phyloP scores from a whole-genome alignment of 768 basidiomycete species.

The Leucosporidium yakuticum region DNA sequence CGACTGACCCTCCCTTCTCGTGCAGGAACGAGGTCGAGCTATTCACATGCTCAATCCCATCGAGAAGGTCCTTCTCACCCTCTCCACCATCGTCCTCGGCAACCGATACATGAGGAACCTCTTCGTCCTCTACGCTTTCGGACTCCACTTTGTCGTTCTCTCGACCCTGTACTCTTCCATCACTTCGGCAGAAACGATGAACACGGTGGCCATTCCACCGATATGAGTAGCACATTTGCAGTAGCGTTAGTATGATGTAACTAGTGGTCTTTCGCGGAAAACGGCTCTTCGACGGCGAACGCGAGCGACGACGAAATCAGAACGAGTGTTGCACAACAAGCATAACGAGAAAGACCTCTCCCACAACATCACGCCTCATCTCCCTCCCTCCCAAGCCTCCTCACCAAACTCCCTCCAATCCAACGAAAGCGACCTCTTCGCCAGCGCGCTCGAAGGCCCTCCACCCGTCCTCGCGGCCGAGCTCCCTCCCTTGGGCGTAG shows the following conservation, averaged over 20 bases:
- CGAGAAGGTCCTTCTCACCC: constrained; percentile 75
- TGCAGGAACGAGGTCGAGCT: constrained; percentile 87
- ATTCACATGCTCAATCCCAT: constrained; percentile 85
- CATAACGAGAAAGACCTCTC: no score
- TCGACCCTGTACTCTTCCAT: constrained; percentile 21
- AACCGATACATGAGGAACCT: constrained; percentile 82
- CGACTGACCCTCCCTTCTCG: not conserved
- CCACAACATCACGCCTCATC: no score
- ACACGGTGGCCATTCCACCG: not conserved
- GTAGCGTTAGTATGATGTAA: no score
- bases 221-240: no score
- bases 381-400: no score
- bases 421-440: not conserved
- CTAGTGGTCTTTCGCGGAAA: no score
- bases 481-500: no score
- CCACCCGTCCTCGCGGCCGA: not conserved
- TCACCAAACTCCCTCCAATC: no score
- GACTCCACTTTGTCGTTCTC: constrained; percentile 71
- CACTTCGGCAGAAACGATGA: not conserved
- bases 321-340: no score
- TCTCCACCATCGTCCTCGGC: constrained; percentile 79
- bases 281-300: no score
- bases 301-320: no score
- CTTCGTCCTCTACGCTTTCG: constrained; percentile 80
- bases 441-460: not conserved